Evolutionary conservation across 257 asterid species (phyloP).

Genomic region (Euphrasia confusa): DNA sequence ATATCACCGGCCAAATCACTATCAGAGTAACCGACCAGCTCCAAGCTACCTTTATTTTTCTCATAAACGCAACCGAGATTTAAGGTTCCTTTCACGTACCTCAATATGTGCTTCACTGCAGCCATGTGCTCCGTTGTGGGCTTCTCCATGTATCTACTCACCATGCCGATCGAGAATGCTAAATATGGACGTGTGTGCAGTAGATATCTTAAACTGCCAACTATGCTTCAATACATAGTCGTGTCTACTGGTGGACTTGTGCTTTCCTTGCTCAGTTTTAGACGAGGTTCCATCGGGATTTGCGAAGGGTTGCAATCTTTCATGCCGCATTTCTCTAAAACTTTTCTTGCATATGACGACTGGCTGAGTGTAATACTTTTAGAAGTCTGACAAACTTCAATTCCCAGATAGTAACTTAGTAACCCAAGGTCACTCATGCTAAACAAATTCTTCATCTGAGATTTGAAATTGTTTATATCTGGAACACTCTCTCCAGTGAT

Average conservation of each 20-base stretch:
- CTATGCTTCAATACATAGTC: not conserved
- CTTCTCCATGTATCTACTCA: not conserved
- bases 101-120: not conserved
- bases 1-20: not conserved
- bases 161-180: not conserved
- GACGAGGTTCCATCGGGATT: too few species aligned
- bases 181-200: not conserved
- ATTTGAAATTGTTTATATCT: too few species aligned
- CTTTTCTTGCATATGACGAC: too few species aligned
- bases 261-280: too few species aligned
- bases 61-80: slow-evolving; percentile 1
- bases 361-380: too few species aligned
- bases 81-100: not conserved
- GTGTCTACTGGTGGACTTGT: not conserved
- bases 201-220: not conserved
- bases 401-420: too few species aligned
- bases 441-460: too few species aligned
- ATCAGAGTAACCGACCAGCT: not conserved
- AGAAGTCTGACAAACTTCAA: too few species aligned
- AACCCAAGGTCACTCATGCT: too few species aligned
- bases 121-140: not conserved
- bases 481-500: too few species aligned
- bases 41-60: not conserved
- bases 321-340: too few species aligned
- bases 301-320: too few species aligned